phyloP scores from a whole-genome alignment of 1,139 yeast species.

The Suhomyces wounanorum region DNA sequence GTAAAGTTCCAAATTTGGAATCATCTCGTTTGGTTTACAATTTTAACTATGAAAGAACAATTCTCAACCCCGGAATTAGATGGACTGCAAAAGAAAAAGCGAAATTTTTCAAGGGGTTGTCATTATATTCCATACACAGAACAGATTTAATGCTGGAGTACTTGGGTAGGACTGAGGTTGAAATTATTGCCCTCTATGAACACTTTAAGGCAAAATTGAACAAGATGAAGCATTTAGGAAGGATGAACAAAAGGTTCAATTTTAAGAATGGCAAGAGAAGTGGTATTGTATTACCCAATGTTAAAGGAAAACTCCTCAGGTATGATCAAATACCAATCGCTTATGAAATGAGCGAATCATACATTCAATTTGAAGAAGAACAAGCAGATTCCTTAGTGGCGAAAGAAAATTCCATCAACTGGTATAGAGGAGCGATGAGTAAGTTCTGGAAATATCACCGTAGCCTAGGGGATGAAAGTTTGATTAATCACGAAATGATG shows the following conservation, averaged over 20 bases:
- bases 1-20: neutral
- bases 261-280: constrained; percentile 11
- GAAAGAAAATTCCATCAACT: constrained; percentile 17
- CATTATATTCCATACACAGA: constrained; percentile 51
- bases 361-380: constrained; percentile 49
- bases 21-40: neutral
- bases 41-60: neutral
- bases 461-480: constrained; percentile 2
- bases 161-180: constrained; percentile 44
- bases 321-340: constrained; percentile 54
- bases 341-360: constrained; percentile 52
- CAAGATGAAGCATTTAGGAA: constrained; percentile 19
- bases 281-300: constrained; percentile 14
- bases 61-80: constrained; percentile 22
- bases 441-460: constrained; percentile 7
- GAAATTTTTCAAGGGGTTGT: constrained; percentile 41
- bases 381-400: constrained; percentile 34
- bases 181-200: constrained; percentile 50
- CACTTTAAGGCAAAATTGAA: constrained; percentile 31
- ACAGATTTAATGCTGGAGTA: constrained; percentile 40
- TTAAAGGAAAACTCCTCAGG: constrained; percentile 23
- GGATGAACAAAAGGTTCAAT: constrained; percentile 6
- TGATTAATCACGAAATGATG: constrained; percentile 10
- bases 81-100: constrained; percentile 49
- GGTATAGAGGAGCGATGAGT: too few species aligned